Conservation (phyloP, 2,329 filamentous ascomycete species). For the Xylariaceae sp. region DNA sequence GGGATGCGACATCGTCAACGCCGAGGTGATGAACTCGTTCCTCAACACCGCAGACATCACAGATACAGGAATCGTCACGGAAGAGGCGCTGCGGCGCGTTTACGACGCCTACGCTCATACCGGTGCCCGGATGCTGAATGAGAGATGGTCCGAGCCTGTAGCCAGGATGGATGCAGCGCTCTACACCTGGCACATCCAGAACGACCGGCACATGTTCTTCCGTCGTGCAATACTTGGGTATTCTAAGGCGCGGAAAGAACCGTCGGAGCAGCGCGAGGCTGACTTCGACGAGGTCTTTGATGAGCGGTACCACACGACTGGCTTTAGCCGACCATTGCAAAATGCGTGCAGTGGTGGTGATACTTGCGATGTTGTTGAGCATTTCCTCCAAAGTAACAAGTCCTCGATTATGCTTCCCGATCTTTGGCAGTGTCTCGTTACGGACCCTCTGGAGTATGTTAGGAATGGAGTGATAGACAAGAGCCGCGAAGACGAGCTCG, state of each 20-base stretch:
- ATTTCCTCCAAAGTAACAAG: neutral
- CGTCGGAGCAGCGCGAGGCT: slow-evolving; percentile 12
- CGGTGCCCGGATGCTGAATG: slow-evolving; percentile 17
- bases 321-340: slow-evolving; percentile 16
- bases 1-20: slow-evolving; percentile 5
- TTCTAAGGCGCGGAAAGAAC: slow-evolving; percentile 1
- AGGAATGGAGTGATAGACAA: neutral
- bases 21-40: slow-evolving; percentile 18
- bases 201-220: slow-evolving; percentile 15
- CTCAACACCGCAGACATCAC: slow-evolving; percentile 21
- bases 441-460: neutral
- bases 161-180: slow-evolving; percentile 16
- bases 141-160: slow-evolving; percentile 20
- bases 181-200: slow-evolving; percentile 23
- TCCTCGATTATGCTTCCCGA: neutral
- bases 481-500: neutral
- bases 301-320: slow-evolving; percentile 16
- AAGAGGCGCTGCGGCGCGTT: slow-evolving; percentile 17
- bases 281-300: slow-evolving; percentile 23
- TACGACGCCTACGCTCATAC: slow-evolving; percentile 23
- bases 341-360: slow-evolving; percentile 7
- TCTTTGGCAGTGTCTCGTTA: slow-evolving; percentile 1
- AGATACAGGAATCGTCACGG: slow-evolving; percentile 15
- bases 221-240: neutral
- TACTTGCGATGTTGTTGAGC: neutral